These are phyloP conservation scores for Moniliella sp. DNA, from an alignment of 1,284 basidiomycete species.

Conservation along the genomic window DNA sequence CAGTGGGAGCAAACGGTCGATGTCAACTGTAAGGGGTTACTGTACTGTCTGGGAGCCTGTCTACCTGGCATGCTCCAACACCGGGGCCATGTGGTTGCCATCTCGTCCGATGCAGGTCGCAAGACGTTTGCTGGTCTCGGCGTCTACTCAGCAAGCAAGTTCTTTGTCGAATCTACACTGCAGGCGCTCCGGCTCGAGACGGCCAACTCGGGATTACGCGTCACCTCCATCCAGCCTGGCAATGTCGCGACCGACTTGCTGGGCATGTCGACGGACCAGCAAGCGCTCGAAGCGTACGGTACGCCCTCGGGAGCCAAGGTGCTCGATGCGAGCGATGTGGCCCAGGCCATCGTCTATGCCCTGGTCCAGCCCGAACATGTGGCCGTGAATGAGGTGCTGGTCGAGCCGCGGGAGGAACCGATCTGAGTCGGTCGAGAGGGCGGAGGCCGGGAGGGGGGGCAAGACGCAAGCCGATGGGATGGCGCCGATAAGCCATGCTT, in stretches of 20 bases:
- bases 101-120: conserved; percentile 29
- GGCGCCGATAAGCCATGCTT: no score
- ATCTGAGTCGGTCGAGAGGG: no score
- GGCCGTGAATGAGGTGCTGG: no score
- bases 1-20: conserved; percentile 32
- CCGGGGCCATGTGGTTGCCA: conserved; percentile 25
- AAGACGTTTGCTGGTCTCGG: conserved; percentile 30
- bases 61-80: conserved; percentile 16
- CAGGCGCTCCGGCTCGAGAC: conserved; percentile 27
- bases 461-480: no score
- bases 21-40: conserved; percentile 30
- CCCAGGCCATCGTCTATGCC: no score
- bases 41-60: conserved; percentile 17
- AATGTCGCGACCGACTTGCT: conserved; percentile 27
- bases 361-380: no score
- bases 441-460: no score
- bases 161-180: conserved; percentile 30
- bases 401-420: no score
- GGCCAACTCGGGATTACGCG: conserved; percentile 18
- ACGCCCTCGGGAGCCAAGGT: no score
- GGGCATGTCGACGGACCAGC: conserved; percentile 24
- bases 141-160: conserved; percentile 29
- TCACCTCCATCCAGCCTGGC: conserved; percentile 25
- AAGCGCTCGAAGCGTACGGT: conserved; percentile 28
- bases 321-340: no score